Base-by-base conservation (phyloP, 208 protist species). In the Trypanosomatidae sp. region DNA sequence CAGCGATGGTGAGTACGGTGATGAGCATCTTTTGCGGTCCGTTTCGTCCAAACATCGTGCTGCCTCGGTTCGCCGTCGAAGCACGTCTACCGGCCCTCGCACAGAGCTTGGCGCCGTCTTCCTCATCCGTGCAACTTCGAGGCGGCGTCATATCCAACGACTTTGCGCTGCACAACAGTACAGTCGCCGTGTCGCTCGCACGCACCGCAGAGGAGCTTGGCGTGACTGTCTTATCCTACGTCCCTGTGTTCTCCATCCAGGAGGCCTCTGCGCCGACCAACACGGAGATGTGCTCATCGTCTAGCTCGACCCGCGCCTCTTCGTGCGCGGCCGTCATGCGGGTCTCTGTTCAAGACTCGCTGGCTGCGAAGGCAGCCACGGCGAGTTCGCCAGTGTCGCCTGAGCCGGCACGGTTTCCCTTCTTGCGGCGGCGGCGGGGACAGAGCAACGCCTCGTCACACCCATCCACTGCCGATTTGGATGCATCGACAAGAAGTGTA, bases 131-230 rank as follows among this genome's bases (percentile, higher is more conserved):
- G 44, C 62, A 69, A 4, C 49, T 75, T 43, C 77, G 72, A 39
- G 89, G 82, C 6, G 88, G 78, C 13, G 56, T 91, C 60, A 70
- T 89, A 0, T 59, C 83, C 9, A 41, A 65, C 30, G 91, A 97
- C 68, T 52, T 81, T 12, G 22, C 69, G n/a, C 53, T 97, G 4
- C 81, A 91, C 47, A 83, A 79, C 5, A 67, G 70, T 36, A 69
- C 66, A 3, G 84, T 80, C 8, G 79, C 82, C 22, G 59, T 91
- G 36, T 75, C 82, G 4, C 66, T 97, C 13, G 86, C 88, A 5
- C 77, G 78, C 15, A 97, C 92, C 1, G 92, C 90, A 12, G 90
- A 92, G 79, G 73, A 80, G 25, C 73, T 95, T 9, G 92, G 92
- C 6, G 92, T 90, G 56, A 67, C 73, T 25, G 50, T 91, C 50